Percentiles rank a stretch among this genome's conserved stretches.
Conservation (phyloP, 345 rosid genomes). For the Syzygium jambos region DNA sequence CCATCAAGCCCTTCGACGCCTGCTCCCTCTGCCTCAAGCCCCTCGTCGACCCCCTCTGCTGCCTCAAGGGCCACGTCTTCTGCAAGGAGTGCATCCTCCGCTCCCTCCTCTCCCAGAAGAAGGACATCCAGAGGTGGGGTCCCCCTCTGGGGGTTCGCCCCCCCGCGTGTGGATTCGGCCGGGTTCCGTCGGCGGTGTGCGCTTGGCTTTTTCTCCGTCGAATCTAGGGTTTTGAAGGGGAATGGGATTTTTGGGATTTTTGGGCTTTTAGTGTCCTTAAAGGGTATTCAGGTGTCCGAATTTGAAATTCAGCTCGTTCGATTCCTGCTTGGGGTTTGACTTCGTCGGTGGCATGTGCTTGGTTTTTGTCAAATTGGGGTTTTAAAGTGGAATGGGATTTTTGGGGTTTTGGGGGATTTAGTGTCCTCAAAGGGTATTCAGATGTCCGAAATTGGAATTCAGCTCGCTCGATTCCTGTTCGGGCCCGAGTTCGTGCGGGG, state of each 20-base stretch:
- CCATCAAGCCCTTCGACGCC: slow-evolving; percentile 91
- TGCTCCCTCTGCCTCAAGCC: slow-evolving; percentile 94
- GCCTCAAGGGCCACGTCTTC: slow-evolving; percentile 86
- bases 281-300: background rate
- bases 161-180: too few species aligned
- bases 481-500: too few species aligned
- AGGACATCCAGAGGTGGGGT: slow-evolving; percentile 66
- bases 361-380: background rate
- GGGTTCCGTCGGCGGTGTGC: background rate
- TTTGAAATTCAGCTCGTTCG: background rate
- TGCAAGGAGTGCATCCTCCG: slow-evolving; percentile 90
- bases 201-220: background rate
- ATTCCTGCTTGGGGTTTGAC: background rate
- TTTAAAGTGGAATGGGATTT: background rate
- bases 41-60: slow-evolving; percentile 78
- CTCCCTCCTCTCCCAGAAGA: slow-evolving; percentile 83
- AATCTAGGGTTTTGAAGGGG: background rate
- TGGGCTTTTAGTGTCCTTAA: too few species aligned
- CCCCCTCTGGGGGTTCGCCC: too few species aligned
- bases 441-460: background rate
- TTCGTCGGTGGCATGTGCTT: too few species aligned
- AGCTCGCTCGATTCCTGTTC: background rate
- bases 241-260: background rate
- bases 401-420: background rate
- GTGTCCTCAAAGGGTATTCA: background rate